phyloP scores from a whole-genome alignment of 495 filamentous ascomycete species.

The Talaromyces liani region DNA sequence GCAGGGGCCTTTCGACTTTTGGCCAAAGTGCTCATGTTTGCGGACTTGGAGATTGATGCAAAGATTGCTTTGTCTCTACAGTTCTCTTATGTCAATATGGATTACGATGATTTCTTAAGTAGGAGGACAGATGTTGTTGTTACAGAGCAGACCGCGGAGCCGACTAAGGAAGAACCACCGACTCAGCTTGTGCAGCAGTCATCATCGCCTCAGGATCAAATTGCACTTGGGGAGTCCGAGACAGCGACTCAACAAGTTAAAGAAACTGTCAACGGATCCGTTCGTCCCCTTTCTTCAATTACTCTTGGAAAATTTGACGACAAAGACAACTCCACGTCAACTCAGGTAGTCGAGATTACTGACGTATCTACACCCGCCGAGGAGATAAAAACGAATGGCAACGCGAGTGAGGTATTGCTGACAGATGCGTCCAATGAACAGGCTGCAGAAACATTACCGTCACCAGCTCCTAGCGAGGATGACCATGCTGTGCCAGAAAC shows the following conservation, averaged over 20 bases:
- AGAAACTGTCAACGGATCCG: background rate
- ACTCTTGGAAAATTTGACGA: background rate
- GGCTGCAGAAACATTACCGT: background rate
- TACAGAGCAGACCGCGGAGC: background rate
- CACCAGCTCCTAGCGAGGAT: background rate
- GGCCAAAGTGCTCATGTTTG: conserved; percentile 3
- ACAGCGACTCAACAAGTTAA: background rate
- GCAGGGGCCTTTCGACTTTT: background rate
- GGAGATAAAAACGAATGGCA: background rate
- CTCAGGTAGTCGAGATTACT: background rate
- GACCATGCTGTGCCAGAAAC: background rate
- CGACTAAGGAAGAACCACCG: background rate
- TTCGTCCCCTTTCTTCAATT: background rate
- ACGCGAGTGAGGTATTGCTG: background rate
- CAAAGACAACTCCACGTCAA: background rate
- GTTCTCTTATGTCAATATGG: background rate
- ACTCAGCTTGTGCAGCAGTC: background rate
- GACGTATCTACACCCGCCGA: background rate
- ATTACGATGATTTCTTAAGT: background rate
- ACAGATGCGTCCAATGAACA: background rate
- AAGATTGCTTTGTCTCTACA: conserved; percentile 1
- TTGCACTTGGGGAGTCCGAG: background rate
- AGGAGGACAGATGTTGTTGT: background rate
- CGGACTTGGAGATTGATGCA: background rate
- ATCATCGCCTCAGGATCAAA: background rate